phyloP scores from a whole-genome alignment of 331 rosid species.

The Acacia concinna region DNA sequence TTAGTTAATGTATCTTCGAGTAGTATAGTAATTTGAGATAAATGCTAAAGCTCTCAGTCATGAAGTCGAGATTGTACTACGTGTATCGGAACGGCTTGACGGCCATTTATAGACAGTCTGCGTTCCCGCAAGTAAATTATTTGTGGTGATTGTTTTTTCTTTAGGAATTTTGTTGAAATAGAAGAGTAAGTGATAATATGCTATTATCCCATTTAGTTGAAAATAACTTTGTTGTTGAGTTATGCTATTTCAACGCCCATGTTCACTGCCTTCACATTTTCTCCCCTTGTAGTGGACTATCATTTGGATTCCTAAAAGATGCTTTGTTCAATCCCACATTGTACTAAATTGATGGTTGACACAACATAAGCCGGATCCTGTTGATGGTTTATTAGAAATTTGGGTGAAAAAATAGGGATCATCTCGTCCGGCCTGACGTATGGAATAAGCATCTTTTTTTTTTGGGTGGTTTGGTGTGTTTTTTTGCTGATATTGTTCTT shows the following conservation, averaged over 20 bases:
- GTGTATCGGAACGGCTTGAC: conserved; percentile 52
- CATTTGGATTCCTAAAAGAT: neutral
- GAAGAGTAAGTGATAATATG: neutral
- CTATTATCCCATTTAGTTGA: neutral
- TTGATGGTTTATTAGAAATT: neutral
- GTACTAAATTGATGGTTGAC: neutral
- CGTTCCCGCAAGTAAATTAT: conserved; percentile 22
- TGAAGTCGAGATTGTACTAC: conserved; percentile 47
- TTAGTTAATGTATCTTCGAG: conserved; percentile 38
- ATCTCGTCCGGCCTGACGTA: neutral
- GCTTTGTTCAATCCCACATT: neutral
- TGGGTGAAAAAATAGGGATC: neutral
- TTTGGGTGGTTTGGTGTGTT: neutral
- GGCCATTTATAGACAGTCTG: conserved; percentile 45
- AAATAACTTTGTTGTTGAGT: neutral
- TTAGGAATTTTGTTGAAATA: conserved; percentile 28
- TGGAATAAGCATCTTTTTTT: neutral
- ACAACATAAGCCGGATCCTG: neutral
- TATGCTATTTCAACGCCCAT: conserved; percentile 13
- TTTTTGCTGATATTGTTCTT: neutral
- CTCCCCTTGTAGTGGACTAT: neutral
- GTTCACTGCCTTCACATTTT: neutral
- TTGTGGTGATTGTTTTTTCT: conserved; percentile 19
- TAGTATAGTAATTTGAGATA: conserved; percentile 38
- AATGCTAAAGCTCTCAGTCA: conserved; percentile 36